These are phyloP conservation scores for Grigorovia jiainica DNA, from an alignment of 805 yeast species.

Conservation along the genomic window DNA sequence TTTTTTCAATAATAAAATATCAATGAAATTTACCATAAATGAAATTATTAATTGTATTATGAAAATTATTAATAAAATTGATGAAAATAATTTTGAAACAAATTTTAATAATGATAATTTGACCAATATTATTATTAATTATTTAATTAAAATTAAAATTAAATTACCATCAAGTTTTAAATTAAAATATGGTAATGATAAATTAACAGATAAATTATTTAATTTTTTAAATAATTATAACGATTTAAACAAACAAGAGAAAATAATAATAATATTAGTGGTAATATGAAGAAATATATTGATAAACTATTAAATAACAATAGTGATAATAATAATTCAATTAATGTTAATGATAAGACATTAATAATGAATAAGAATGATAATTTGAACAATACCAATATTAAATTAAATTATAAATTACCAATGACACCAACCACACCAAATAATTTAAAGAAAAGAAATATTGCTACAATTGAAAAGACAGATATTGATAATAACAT, in stretches of 20 bases:
- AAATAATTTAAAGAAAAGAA: constrained; percentile 7
- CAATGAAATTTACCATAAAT: constrained; percentile 29
- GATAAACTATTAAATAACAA: background rate
- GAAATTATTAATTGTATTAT: constrained; percentile 29
- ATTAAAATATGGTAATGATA: constrained; percentile 14
- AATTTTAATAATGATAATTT: background rate
- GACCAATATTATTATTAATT: background rate
- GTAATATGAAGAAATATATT: background rate
- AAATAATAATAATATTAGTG: background rate
- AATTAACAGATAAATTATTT: background rate
- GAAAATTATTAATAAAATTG: constrained; percentile 27
- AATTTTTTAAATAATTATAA: constrained; percentile 13
- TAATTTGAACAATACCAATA: background rate
- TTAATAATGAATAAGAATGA: background rate
- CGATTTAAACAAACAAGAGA: constrained; percentile 5
- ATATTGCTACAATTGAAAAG: background rate
- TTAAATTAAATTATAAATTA: background rate
- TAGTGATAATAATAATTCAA: background rate
- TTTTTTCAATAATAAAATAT: constrained; percentile 49
- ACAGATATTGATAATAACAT: background rate
- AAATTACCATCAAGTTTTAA: constrained; percentile 22
- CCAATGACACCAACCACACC: constrained; percentile 21
- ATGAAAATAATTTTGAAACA: constrained; percentile 10
- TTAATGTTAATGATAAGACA: background rate
- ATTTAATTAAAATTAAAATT: background rate